Evolutionary conservation across 1,284 basidiomycete genomes (phyloP).

Genomic region (Blastosporella zonata): DNA sequence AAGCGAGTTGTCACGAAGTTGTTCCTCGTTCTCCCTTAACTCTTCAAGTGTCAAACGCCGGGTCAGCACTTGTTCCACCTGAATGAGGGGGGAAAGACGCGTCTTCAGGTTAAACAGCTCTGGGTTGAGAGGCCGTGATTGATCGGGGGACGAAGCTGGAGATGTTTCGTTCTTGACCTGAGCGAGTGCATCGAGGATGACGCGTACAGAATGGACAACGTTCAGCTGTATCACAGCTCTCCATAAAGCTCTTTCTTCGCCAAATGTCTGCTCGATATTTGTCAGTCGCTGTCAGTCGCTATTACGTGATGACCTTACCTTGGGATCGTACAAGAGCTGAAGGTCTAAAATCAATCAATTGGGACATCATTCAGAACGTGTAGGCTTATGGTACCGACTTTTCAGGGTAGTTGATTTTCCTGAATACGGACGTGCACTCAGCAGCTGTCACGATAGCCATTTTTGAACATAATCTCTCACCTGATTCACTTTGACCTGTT

Average conservation of each 20-base stretch:
- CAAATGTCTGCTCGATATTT: conserved; percentile 41
- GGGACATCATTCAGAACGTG: background rate
- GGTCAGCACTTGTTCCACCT: conserved; percentile 57
- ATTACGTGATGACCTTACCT: conserved; percentile 31
- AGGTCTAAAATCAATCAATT: conserved; percentile 43
- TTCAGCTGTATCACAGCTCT: conserved; percentile 70
- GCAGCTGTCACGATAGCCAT: too few species aligned
- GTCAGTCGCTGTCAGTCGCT: conserved; percentile 4
- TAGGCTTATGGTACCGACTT: conserved; percentile 35
- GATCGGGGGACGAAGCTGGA: conserved; percentile 21
- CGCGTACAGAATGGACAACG: conserved; percentile 63
- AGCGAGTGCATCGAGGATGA: conserved; percentile 58
- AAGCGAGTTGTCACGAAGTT: conserved; percentile 20
- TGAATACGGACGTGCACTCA: conserved; percentile 21
- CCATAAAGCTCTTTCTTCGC: conserved; percentile 64
- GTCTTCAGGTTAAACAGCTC: conserved; percentile 54
- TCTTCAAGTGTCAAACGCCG: conserved; percentile 44
- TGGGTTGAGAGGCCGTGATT: conserved; percentile 31
- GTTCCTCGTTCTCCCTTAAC: conserved; percentile 28
- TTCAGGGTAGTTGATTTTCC: conserved; percentile 66
- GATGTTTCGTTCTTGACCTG: conserved; percentile 35
- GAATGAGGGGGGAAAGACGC: conserved; percentile 55
- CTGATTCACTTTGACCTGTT: conserved; percentile 74
- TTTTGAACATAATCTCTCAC: conserved; percentile 38
- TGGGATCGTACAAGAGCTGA: conserved; percentile 60